Evolutionary conservation across 179 eudicot genomes (phyloP).

Genomic region (Patellifolia procumbens): DNA sequence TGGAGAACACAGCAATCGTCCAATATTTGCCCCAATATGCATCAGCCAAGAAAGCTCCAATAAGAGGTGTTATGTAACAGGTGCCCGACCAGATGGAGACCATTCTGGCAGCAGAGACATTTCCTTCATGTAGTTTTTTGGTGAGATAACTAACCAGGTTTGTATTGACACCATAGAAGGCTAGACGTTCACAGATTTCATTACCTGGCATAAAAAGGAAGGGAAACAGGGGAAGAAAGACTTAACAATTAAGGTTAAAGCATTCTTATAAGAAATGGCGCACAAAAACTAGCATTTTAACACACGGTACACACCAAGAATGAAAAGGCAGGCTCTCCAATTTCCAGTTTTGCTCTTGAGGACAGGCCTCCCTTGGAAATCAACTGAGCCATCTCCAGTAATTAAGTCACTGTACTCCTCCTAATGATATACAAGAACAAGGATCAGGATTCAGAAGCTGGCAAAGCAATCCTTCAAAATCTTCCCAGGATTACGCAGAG

Average conservation of each 20-base stretch:
- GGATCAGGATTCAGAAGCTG: conserved; percentile 5
- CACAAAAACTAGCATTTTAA: background rate
- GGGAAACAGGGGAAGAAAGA: background rate
- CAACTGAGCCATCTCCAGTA: conserved; percentile 35
- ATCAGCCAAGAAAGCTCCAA: conserved; percentile 46
- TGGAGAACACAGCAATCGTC: conserved; percentile 46
- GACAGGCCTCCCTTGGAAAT: conserved; percentile 35
- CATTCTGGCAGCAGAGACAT: conserved; percentile 36
- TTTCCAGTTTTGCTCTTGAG: conserved; percentile 38
- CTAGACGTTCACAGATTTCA: conserved; percentile 39
- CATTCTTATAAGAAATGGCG: background rate
- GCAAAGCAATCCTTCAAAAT: background rate
- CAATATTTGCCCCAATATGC: conserved; percentile 46
- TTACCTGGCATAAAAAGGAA: conserved; percentile 20
- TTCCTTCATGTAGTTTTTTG: conserved; percentile 33
- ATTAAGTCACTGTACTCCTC: conserved; percentile 18
- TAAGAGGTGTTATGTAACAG: conserved; percentile 37
- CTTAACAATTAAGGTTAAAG: background rate
- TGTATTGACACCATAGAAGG: conserved; percentile 35
- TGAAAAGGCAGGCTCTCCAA: conserved; percentile 33
- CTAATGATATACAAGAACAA: conserved; percentile 18
- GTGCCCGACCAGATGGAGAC: conserved; percentile 44
- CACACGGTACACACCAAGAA: conserved; percentile 38
- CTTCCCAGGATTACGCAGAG: background rate
- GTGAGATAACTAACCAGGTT: conserved; percentile 42